These are phyloP conservation scores for Hamigera avellanea DNA, from an alignment of 495 filamentous ascomycete genomes.

Conservation along the genomic window DNA sequence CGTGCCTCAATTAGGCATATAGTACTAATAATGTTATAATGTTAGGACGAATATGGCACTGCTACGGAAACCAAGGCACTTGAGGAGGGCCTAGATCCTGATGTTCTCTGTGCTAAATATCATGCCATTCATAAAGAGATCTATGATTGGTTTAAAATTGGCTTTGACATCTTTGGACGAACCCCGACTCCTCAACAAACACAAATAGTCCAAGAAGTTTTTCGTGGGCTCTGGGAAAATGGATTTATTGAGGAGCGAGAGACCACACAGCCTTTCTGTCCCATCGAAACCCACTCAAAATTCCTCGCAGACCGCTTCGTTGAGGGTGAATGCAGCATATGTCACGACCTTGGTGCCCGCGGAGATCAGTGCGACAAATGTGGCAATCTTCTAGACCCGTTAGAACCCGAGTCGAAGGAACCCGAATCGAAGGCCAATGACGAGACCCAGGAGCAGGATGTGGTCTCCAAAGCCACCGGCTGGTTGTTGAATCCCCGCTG, in stretches of 20 bases:
- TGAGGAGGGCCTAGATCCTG: slow-evolving; percentile 55
- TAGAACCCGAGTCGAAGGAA: neutral
- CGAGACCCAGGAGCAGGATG: slow-evolving; percentile 3
- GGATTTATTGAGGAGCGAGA: slow-evolving; percentile 74
- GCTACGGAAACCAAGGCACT: slow-evolving; percentile 77
- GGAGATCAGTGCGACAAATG: slow-evolving; percentile 87
- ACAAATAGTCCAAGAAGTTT: slow-evolving; percentile 77
- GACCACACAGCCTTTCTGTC: slow-evolving; percentile 71
- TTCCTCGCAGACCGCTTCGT: slow-evolving; percentile 93
- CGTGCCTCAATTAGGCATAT: no score
- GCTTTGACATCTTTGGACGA: slow-evolving; percentile 75
- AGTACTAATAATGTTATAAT: no score
- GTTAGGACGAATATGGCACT: slow-evolving; percentile 67
- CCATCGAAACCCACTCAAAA: slow-evolving; percentile 55
- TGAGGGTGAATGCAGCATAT: slow-evolving; percentile 77
- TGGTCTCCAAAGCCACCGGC: slow-evolving; percentile 5
- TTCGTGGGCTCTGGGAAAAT: slow-evolving; percentile 63
- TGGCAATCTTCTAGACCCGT: slow-evolving; percentile 50
- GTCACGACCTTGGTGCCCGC: slow-evolving; percentile 68
- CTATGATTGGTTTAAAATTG: slow-evolving; percentile 82
- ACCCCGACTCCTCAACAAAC: slow-evolving; percentile 77
- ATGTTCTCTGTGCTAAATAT: slow-evolving; percentile 76
- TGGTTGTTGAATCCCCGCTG: slow-evolving; percentile 43
- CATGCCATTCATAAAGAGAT: slow-evolving; percentile 71
- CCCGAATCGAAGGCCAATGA: slow-evolving; percentile 1